These are phyloP conservation scores for Phytophthora pistaciae DNA, from an alignment of 352 stramenopile species.

Conservation along the genomic window DNA sequence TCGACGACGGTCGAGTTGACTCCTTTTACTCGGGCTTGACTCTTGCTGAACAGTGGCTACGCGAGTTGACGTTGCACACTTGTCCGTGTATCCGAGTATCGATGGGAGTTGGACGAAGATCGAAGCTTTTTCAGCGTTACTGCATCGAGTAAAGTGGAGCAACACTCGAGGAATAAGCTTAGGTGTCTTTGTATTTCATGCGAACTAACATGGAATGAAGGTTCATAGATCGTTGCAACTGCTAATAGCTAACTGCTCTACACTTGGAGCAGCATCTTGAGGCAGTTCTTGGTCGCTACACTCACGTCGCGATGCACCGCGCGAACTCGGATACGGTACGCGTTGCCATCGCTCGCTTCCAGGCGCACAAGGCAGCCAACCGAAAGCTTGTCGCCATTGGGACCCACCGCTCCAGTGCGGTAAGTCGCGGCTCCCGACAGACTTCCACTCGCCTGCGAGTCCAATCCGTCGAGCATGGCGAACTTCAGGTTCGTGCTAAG, in stretches of 20 bases:
- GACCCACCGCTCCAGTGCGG: conserved; percentile 88
- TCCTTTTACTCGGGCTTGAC: not conserved
- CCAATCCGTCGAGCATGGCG: conserved; percentile 79
- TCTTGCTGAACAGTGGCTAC: conserved; percentile 11
- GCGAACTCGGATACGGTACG: conserved; percentile 92
- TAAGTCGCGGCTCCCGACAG: conserved; percentile 93
- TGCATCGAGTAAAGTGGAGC: not conserved
- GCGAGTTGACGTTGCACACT: conserved; percentile 21
- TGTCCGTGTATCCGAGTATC: not conserved
- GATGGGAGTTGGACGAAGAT: not conserved
- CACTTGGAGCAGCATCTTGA: conserved; percentile 62
- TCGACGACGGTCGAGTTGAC: too few relatives aligned
- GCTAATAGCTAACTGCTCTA: conserved; percentile 7
- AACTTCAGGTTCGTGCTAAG: conserved; percentile 92
- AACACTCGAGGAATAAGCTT: not conserved
- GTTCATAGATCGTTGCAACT: conserved; percentile 21
- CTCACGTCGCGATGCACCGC: conserved; percentile 92
- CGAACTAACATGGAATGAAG: conserved; percentile 3
- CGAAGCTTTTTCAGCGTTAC: conserved; percentile 3
- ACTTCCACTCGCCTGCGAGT: conserved; percentile 81
- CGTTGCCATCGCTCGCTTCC: conserved; percentile 87
- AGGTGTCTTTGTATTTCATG: conserved; percentile 12
- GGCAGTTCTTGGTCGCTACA: conserved; percentile 70
- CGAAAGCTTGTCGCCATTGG: conserved; percentile 94
- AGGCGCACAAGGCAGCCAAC: conserved; percentile 94